These are phyloP conservation scores for Neofusicoccum sp. DNA, from an alignment of 2,329 filamentous ascomycete genomes.

Conservation along the genomic window DNA sequence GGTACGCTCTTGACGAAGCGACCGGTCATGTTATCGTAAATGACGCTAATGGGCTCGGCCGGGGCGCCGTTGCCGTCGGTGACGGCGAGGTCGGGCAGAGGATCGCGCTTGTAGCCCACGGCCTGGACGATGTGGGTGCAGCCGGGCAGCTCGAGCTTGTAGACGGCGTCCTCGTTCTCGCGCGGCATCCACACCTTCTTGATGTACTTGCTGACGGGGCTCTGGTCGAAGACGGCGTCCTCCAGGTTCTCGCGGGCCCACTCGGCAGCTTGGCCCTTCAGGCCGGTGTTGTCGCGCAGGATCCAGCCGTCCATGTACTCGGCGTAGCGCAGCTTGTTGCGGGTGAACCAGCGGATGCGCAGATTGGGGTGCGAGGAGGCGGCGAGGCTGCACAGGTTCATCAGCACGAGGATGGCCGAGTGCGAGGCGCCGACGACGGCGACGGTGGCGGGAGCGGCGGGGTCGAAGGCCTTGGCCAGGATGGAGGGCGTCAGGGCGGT, in stretches of 20 bases:
- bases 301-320: conserved; percentile 64
- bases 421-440: conserved; percentile 63
- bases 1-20: conserved; percentile 5
- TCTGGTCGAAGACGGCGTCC: conserved; percentile 44
- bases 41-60: conserved; percentile 23
- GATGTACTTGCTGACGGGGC: conserved; percentile 8
- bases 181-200: conserved; percentile 45
- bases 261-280: conserved; percentile 60
- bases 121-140: conserved; percentile 59
- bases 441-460: conserved; percentile 43
- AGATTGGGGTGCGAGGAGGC: conserved; percentile 52
- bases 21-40: conserved; percentile 40
- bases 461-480: conserved; percentile 43
- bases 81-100: conserved; percentile 48
- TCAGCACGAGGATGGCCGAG: conserved; percentile 61
- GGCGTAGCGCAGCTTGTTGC: conserved; percentile 61
- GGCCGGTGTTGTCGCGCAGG: conserved; percentile 62
- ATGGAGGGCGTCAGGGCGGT: conserved; percentile 54
- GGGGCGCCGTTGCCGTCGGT: conserved; percentile 30
- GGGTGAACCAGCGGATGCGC: conserved; percentile 60
- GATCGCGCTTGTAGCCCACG: conserved; percentile 56
- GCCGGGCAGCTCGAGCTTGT: conserved; percentile 46
- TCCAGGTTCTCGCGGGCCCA: conserved; percentile 60
- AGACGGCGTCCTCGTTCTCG: conserved; percentile 46
- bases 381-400: conserved; percentile 58